Base-by-base conservation (phyloP, 2,329 filamentous ascomycete genomes). In the Fusarium sp. region DNA sequence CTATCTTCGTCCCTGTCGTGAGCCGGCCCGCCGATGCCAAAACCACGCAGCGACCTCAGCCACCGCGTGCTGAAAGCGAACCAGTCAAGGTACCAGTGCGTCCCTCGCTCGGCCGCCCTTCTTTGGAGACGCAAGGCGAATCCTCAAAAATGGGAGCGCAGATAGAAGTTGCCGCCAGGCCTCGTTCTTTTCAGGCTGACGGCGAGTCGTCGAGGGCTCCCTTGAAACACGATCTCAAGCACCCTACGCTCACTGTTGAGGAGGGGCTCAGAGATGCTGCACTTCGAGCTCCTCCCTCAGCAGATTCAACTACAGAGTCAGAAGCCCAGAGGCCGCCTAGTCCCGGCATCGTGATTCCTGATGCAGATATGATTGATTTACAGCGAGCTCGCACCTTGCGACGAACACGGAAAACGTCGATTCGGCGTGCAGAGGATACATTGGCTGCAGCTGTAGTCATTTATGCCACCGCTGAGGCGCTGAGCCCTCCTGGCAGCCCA, bases 361-460 rank as follows among this genome's bases (percentile, higher is more conserved):
- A 82, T 76, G 69, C 78, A 57, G 77, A 76, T 40, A 76, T 79
- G 77, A 71, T 79, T 40, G 67, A 79, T 62, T 74, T 79, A 55
- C 75, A 84, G 55, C 80, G 82, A 45, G 80, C 78, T 23, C 81
- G 78, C 55, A 84, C 80, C 46, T 71, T 85, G 18, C 81, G 80
- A 56, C 82, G 81, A 53, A 82, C 82, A 67, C 80, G 82, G 55
- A 83, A 80, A 60, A 77, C 81, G 60, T 80, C 80, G n/a, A 76
- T 84, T 34, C 80, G 79, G 37, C 77, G 82, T 16, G 83, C 82
- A 16, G 85, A 88, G 73, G 86, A 87, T 60, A 81, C 83, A 34
- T 77, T 87, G 33, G 85, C 85, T 34, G 83, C 85, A 34, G 85
- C 83, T 15, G 85, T 86, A 26, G 80, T 86, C 26, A 81, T 87